Evolutionary conservation across 495 filamentous ascomycete genomes (phyloP).

Genomic region (Glarea lozoyensis): DNA sequence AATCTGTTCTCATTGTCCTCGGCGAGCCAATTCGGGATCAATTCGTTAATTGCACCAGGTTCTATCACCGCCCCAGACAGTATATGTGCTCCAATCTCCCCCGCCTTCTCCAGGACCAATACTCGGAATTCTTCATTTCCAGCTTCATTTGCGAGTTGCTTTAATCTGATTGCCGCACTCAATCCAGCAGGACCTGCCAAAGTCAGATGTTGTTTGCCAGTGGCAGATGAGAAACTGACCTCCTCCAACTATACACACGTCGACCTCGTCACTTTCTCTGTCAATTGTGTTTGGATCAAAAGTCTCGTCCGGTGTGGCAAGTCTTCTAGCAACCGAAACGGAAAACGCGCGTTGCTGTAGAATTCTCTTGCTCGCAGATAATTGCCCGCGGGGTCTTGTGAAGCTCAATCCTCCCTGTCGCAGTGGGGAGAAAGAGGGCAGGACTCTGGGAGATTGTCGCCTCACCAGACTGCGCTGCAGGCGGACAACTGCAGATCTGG

Average conservation of each 20-base stretch:
- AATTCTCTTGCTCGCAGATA: slow-evolving; percentile 1
- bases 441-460: slow-evolving; percentile 8
- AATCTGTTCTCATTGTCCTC: slow-evolving; percentile 82
- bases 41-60: slow-evolving; percentile 78
- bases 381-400: slow-evolving; percentile 11
- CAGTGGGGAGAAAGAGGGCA: slow-evolving; percentile 2
- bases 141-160: slow-evolving; percentile 92
- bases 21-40: slow-evolving; percentile 88
- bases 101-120: slow-evolving; percentile 87
- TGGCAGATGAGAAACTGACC: slow-evolving; percentile 39
- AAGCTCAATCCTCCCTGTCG: slow-evolving; percentile 4
- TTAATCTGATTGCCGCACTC: slow-evolving; percentile 85
- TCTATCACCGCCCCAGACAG: slow-evolving; percentile 94
- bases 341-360: slow-evolving; percentile 32
- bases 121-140: slow-evolving; percentile 95
- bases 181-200: slow-evolving; percentile 74
- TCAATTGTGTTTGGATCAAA: slow-evolving; percentile 70
- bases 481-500: slow-evolving; percentile 13
- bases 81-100: slow-evolving; percentile 91
- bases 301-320: slow-evolving; percentile 49
- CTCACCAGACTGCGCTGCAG: slow-evolving; percentile 14
- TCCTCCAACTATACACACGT: slow-evolving; percentile 94
- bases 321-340: slow-evolving; percentile 32
- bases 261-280: slow-evolving; percentile 85
- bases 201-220: slow-evolving; percentile 2